Percentiles rank a stretch among this genome's conserved stretches.
phyloP scores from a whole-genome alignment of 1,284 basidiomycete genomes.

The Cutaneotrichosporon spelunceum region DNA sequence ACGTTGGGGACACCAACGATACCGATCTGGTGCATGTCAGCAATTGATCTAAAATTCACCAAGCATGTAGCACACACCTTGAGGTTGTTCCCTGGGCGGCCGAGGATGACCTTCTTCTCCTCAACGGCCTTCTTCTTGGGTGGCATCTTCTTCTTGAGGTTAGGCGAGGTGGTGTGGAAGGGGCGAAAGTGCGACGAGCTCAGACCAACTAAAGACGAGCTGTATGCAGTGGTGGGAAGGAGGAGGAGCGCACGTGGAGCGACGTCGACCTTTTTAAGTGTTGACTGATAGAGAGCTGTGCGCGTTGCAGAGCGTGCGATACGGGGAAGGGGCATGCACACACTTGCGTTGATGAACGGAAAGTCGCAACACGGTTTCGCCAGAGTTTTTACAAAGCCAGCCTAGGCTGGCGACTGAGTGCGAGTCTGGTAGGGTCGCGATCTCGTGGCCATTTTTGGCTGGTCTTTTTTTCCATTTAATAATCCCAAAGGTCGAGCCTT shows the following conservation, averaged over 20 bases:
- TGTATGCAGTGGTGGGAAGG: background rate
- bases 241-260: constrained; percentile 1
- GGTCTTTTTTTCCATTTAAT: background rate
- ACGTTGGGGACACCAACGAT: constrained; percentile 96
- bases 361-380: background rate
- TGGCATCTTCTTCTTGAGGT: constrained; percentile 63
- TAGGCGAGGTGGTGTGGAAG: constrained; percentile 1
- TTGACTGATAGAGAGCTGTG: background rate
- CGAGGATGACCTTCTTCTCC: constrained; percentile 82
- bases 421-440: background rate
- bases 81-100: constrained; percentile 82
- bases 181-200: constrained; percentile 1
- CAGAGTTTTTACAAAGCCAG: background rate
- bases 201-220: background rate
- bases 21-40: constrained; percentile 66
- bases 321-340: constrained; percentile 10
- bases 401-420: background rate
- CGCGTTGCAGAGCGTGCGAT: constrained; percentile 5
- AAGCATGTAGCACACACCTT: constrained; percentile 37
- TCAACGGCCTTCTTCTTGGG: constrained; percentile 67
- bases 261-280: background rate
- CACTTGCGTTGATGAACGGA: background rate
- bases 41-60: background rate
- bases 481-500: background rate
- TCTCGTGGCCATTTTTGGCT: background rate